These are phyloP conservation scores for Paradendryphiella salina DNA, from an alignment of 2,329 filamentous ascomycete genomes.

Conservation along the genomic window DNA sequence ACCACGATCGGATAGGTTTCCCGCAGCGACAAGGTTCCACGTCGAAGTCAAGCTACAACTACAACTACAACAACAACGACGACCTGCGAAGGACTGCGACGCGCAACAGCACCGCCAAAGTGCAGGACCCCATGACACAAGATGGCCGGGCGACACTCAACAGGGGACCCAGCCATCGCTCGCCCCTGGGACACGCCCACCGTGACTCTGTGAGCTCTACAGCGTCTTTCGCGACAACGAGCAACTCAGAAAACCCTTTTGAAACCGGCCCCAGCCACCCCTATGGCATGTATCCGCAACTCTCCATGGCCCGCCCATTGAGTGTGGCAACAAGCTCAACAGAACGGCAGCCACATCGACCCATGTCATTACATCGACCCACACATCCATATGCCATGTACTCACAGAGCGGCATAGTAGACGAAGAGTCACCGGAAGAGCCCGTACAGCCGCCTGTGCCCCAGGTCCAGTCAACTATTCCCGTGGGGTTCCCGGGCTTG, in stretches of 20 bases:
- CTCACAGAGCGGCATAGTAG: conserved; percentile 72
- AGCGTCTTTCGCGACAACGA: conserved; percentile 49
- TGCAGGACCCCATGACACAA: conserved; percentile 28
- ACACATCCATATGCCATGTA: conserved; percentile 88
- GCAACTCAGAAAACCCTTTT: conserved; percentile 65
- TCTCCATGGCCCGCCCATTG: conserved; percentile 57
- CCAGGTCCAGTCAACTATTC: conserved; percentile 54
- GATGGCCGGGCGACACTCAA: conserved; percentile 30
- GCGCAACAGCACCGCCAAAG: conserved; percentile 46
- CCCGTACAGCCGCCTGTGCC: conserved; percentile 42
- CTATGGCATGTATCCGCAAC: conserved; percentile 82
- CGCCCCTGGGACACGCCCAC: conserved; percentile 33
- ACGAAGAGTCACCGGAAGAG: conserved; percentile 33
- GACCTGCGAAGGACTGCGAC: conserved; percentile 41
- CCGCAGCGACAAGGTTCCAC: conserved; percentile 32
- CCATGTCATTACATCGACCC: conserved; percentile 67
- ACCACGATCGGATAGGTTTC: conserved; percentile 30
- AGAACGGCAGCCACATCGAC: conserved; percentile 58
- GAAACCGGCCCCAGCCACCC: conserved; percentile 78
- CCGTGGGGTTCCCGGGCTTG: conserved; percentile 74
- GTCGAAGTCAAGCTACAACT: conserved; percentile 19
- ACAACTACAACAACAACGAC: conserved; percentile 14
- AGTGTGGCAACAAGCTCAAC: conserved; percentile 76
- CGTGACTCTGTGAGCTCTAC: conserved; percentile 46
- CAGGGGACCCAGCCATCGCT: conserved; percentile 29